phyloP scores from a whole-genome alignment of 2,329 filamentous ascomycete species.

The Cladophialophora immunda region DNA sequence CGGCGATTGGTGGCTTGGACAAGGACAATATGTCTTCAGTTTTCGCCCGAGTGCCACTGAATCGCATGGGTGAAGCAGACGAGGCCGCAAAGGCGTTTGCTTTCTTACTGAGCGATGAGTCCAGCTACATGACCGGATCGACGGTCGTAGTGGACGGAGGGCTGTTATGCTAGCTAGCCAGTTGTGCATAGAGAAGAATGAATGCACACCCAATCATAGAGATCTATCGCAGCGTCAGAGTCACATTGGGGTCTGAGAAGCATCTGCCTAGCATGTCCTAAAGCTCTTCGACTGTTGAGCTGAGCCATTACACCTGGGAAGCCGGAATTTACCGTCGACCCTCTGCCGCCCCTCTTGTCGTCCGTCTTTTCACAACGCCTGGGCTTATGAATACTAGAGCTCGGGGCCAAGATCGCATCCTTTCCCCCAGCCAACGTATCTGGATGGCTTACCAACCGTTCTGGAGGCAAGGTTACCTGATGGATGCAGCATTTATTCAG shows the following conservation, averaged over 20 bases:
- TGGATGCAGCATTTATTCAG: background rate
- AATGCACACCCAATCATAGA: too few relatives aligned
- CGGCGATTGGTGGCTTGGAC: conserved; percentile 2
- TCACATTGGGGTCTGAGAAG: background rate
- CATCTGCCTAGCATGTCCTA: too few relatives aligned
- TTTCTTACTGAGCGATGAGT: conserved; percentile 24
- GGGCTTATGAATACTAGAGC: background rate
- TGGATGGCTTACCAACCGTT: background rate
- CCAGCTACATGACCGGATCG: conserved; percentile 20
- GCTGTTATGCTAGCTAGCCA: conserved; percentile 9
- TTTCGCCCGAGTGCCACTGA: conserved; percentile 14
- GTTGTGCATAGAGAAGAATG: too few relatives aligned
- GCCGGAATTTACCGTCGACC: background rate
- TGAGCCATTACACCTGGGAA: background rate
- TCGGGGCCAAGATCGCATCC: background rate
- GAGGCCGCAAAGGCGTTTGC: conserved; percentile 17
- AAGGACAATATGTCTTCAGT: conserved; percentile 14
- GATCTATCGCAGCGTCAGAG: background rate
- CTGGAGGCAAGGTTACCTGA: background rate
- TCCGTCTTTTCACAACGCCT: background rate
- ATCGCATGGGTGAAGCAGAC: conserved; percentile 14
- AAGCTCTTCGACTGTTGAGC: too few relatives aligned
- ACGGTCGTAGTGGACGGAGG: conserved; percentile 19
- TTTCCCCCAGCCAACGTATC: background rate
- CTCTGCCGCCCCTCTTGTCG: background rate